Evolutionary conservation across 768 basidiomycete genomes (phyloP).

Genomic region (Auricularia auricula-judae): DNA sequence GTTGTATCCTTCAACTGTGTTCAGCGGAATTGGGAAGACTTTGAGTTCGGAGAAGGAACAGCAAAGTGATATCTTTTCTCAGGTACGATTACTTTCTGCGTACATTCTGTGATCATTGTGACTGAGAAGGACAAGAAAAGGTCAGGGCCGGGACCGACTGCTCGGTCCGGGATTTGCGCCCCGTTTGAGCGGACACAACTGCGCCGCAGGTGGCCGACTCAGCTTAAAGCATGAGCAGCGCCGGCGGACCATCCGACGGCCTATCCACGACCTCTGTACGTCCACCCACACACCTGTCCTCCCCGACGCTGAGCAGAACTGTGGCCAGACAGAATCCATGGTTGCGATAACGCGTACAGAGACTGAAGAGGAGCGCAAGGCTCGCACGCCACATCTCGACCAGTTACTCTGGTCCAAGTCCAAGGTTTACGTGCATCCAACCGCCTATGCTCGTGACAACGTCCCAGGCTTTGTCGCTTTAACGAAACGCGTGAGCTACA

Average conservation of each 20-base stretch:
- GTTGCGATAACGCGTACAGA: neutral
- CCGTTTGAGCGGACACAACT: no score
- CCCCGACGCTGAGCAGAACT: neutral
- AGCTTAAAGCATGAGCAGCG: neutral
- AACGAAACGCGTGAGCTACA: constrained; percentile 65
- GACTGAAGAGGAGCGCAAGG: neutral
- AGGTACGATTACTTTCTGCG: no score
- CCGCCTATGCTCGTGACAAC: constrained; percentile 83
- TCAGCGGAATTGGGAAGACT: no score
- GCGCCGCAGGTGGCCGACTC: no score
- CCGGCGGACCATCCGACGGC: neutral
- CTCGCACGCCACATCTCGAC: constrained; percentile 19
- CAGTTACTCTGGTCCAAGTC: constrained; percentile 82
- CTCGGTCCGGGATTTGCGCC: no score
- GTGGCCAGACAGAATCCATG: neutral
- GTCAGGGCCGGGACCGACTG: no score
- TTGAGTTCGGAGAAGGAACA: no score
- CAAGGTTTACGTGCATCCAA: constrained; percentile 93
- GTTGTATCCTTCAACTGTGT: no score
- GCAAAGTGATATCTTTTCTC: no score
- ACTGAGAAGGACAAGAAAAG: no score
- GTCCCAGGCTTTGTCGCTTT: constrained; percentile 88
- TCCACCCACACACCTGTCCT: neutral
- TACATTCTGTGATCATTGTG: no score
- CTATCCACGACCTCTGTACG: neutral